Evolutionary conservation across 139 green algal genomes (phyloP).

Genomic region (Haematococcus lacustris): DNA sequence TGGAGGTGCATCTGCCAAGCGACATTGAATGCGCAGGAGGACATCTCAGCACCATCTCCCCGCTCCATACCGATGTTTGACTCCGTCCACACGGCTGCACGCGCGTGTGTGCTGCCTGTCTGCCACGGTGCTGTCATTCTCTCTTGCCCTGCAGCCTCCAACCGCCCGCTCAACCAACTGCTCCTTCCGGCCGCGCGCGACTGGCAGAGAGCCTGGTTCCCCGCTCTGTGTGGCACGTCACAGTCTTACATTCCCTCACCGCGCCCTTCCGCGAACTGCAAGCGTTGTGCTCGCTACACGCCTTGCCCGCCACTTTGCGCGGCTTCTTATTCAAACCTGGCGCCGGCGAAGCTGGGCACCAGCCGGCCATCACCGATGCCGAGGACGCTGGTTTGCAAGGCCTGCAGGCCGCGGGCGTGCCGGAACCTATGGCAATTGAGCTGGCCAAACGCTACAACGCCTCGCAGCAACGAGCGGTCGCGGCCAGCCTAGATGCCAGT

Average conservation of each 20-base stretch:
- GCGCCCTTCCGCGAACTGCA: constrained; percentile 5
- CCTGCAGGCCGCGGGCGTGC: background rate
- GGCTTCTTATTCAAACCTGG: constrained; percentile 14
- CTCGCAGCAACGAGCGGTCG: constrained; percentile 55
- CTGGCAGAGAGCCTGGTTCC: background rate
- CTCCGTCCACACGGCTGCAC: background rate
- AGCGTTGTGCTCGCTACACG: constrained; percentile 26
- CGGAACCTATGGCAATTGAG: background rate
- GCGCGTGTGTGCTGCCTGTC: background rate
- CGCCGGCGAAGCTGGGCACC: background rate
- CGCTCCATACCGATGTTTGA: too few species aligned
- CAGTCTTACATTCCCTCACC: background rate
- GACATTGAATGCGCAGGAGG: too few species aligned
- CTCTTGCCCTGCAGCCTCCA: background rate
- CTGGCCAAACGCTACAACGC: constrained; percentile 34
- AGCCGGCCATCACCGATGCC: background rate
- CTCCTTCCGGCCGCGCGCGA: background rate
- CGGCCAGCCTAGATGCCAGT: constrained; percentile 10
- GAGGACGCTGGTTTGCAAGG: background rate
- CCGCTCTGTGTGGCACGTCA: background rate
- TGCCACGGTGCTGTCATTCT: background rate
- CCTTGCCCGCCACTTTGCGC: constrained; percentile 14
- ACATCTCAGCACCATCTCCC: too few species aligned
- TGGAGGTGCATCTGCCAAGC: too few species aligned
- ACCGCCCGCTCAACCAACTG: background rate